A percentile compares a stretch with the other conserved stretches of the same genome.
Evolutionary conservation across 768 basidiomycete species (phyloP).

Genomic region (Thelephora ganbajun): DNA sequence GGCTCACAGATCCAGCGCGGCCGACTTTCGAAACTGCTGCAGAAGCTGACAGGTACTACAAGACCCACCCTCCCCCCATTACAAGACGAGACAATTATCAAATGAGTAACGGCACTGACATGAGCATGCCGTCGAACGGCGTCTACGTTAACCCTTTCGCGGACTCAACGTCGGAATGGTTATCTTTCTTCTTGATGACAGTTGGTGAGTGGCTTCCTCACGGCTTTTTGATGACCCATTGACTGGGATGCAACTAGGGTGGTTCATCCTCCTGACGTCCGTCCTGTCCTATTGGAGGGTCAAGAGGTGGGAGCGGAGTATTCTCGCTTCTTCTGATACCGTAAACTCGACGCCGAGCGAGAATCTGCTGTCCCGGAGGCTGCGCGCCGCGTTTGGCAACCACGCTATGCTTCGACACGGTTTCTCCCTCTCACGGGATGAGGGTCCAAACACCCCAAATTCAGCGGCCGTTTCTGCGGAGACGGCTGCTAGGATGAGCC

Average conservation of each 20-base stretch:
- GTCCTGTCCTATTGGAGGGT: constrained; percentile 82
- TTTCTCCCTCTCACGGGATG: constrained; percentile 5
- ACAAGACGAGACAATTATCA: no score
- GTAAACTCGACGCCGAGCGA: constrained; percentile 11
- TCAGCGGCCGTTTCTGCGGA: constrained; percentile 12
- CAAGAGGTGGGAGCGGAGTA: constrained; percentile 76
- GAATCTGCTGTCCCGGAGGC: constrained; percentile 9
- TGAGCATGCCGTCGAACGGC: constrained; percentile 2
- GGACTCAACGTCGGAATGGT: constrained; percentile 79
- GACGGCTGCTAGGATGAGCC: constrained; percentile 15
- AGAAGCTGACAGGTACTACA: constrained; percentile 32
- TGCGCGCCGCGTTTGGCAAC: constrained; percentile 18
- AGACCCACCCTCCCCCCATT: constrained; percentile 8
- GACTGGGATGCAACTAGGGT: constrained; percentile 31
- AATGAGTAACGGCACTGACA: constrained; percentile 7
- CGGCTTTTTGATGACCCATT: not conserved
- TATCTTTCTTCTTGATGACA: constrained; percentile 92
- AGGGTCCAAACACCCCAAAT: constrained; percentile 6
- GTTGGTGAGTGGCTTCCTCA: constrained; percentile 33
- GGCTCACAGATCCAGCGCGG: constrained; percentile 8
- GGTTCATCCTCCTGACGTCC: constrained; percentile 85
- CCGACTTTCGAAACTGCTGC: constrained; percentile 31
- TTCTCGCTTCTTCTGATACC: constrained; percentile 43
- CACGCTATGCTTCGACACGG: constrained; percentile 10
- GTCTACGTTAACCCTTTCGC: constrained; percentile 7